Conservation (phyloP, 2,329 filamentous ascomycete species). For the Phialophora expanda region DNA sequence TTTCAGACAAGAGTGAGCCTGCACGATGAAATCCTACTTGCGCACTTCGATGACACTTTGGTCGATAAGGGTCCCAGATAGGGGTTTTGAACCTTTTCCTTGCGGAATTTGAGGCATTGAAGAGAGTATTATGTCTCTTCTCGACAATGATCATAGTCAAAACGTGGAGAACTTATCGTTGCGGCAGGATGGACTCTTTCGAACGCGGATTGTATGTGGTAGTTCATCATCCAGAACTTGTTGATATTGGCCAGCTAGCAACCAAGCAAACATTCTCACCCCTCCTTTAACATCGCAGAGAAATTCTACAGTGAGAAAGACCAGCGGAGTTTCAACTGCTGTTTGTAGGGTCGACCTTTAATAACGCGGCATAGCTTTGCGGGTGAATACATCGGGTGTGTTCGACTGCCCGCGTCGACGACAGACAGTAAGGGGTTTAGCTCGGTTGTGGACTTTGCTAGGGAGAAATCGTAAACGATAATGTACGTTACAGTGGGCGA, state of each 20-base stretch:
- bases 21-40: conserved; percentile 84
- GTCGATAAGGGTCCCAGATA: conserved; percentile 82
- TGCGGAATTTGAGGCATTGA: conserved; percentile 69
- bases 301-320: no score
- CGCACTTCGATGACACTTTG: conserved; percentile 76
- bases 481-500: no score
- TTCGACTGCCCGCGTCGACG: no score
- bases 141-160: conserved; percentile 82
- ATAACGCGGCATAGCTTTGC: no score
- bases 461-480: no score
- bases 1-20: conserved; percentile 79
- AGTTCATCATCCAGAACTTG: conserved; percentile 72
- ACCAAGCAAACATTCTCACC: no score
- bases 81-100: conserved; percentile 64
- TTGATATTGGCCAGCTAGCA: conserved; percentile 60
- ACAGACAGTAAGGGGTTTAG: no score
- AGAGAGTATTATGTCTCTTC: conserved; percentile 87
- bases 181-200: conserved; percentile 60
- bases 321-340: no score
- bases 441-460: no score
- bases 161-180: conserved; percentile 60
- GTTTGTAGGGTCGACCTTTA: no score
- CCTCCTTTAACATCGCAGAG: no score
- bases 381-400: no score
- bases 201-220: conserved; percentile 64